Percentiles rank a stretch among this genome's conserved stretches.
Conservation (phyloP, 352 stramenopile genomes). For the Peronosclerospora sorghi region DNA sequence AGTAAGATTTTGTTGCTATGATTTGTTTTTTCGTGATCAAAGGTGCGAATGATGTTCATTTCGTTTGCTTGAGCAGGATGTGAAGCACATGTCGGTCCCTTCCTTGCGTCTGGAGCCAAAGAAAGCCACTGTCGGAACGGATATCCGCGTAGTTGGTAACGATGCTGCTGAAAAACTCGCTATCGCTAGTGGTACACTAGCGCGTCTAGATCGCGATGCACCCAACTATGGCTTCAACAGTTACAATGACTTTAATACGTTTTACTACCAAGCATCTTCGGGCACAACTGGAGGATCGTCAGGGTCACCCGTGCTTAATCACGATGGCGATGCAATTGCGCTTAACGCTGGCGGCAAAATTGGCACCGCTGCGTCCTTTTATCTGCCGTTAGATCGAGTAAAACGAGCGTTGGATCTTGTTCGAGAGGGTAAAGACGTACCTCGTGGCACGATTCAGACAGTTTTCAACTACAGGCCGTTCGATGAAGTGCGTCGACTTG, state of each 20-base stretch:
- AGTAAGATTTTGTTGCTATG: constrained; percentile 19
- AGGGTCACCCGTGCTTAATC: constrained; percentile 82
- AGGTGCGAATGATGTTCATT: not conserved
- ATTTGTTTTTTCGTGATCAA: not conserved
- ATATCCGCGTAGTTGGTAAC: constrained; percentile 89
- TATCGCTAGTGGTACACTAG: constrained; percentile 87
- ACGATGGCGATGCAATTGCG: constrained; percentile 80
- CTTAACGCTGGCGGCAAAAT: constrained; percentile 87
- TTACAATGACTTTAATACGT: constrained; percentile 92
- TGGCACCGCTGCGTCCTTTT: constrained; percentile 82
- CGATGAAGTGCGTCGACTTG: constrained; percentile 82
- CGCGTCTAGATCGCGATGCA: constrained; percentile 83
- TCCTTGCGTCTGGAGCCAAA: constrained; percentile 72
- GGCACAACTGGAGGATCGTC: constrained; percentile 68
- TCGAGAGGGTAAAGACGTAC: constrained; percentile 50
- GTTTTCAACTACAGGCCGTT: constrained; percentile 88
- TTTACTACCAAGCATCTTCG: constrained; percentile 88
- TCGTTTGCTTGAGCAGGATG: constrained; percentile 28
- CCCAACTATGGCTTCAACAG: constrained; percentile 84
- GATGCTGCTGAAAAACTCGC: constrained; percentile 88
- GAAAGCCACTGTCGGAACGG: constrained; percentile 82
- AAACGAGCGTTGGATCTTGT: constrained; percentile 81
- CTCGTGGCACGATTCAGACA: constrained; percentile 81
- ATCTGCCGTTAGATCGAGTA: constrained; percentile 83
- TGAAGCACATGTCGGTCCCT: constrained; percentile 75